phyloP scores from a whole-genome alignment of 352 stramenopile genomes.

The Lagenidium sp. region DNA sequence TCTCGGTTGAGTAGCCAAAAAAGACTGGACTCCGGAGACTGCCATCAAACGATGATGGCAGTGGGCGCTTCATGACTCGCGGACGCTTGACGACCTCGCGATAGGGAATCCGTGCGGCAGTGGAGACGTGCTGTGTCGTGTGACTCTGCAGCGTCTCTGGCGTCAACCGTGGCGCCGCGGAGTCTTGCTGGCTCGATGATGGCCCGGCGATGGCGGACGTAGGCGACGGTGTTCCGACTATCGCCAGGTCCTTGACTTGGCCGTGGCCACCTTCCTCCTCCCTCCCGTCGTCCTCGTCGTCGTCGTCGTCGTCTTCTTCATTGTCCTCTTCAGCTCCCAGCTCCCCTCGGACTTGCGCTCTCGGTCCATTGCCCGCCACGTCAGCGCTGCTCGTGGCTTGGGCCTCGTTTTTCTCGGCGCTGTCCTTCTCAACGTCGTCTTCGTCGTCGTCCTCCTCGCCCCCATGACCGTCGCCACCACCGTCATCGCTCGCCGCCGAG shows the following conservation, averaged over 20 bases:
- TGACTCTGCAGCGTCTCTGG: constrained; percentile 3
- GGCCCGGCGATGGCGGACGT: no score
- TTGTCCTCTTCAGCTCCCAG: not conserved
- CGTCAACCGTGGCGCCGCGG: no score
- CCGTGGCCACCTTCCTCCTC: constrained; percentile 9
- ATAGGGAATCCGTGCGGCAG: constrained; percentile 11
- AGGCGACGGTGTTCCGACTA: constrained; percentile 5
- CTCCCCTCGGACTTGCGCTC: no score
- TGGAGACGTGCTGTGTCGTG: constrained; percentile 8
- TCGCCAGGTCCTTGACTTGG: constrained; percentile 4
- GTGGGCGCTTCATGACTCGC: constrained; percentile 32
- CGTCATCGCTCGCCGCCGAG: constrained; percentile 49
- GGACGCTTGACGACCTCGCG: constrained; percentile 30
- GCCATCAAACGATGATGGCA: constrained; percentile 38
- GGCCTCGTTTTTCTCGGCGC: not conserved
- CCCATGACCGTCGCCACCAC: constrained; percentile 9
- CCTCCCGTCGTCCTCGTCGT: constrained; percentile 8
- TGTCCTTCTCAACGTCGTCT: constrained; percentile 2
- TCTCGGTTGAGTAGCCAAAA: constrained; percentile 57
- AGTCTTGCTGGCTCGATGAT: no score
- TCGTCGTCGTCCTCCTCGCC: constrained; percentile 11
- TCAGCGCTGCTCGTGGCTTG: not conserved
- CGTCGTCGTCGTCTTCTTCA: not conserved
- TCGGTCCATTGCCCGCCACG: no score
- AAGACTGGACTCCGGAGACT: constrained; percentile 44